phyloP scores from a whole-genome alignment of 2,329 filamentous ascomycete species.

The Pleomassaria siparia region DNA sequence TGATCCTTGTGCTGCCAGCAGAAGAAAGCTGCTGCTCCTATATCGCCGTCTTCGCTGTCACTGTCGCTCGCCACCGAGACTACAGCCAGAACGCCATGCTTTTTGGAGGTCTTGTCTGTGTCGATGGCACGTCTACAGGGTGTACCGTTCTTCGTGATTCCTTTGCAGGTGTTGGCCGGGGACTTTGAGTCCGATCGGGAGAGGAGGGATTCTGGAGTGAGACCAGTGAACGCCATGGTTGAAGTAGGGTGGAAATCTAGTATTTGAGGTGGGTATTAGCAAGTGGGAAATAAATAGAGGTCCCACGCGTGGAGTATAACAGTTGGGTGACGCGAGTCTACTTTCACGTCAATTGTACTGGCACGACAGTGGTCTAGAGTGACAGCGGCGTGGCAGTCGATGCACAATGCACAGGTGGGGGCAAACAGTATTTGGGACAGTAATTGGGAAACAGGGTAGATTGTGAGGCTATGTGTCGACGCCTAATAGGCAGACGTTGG shows the following conservation, averaged over 20 bases:
- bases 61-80: conserved; percentile 37
- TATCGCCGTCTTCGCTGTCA: conserved; percentile 54
- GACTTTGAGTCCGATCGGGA: conserved; percentile 82
- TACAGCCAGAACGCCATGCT: conserved; percentile 46
- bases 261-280: conserved; percentile 3
- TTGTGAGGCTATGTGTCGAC: conserved; percentile 17
- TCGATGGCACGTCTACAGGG: conserved; percentile 76
- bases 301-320: neutral
- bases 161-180: conserved; percentile 80
- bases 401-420: neutral
- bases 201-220: conserved; percentile 78
- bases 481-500: conserved; percentile 11
- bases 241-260: neutral
- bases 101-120: conserved; percentile 43
- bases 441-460: neutral
- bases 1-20: conserved; percentile 98
- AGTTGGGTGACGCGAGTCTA: neutral
- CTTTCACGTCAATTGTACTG: neutral
- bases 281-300: neutral
- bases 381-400: conserved; percentile 4
- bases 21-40: conserved; percentile 65
- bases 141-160: conserved; percentile 78
- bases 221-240: conserved; percentile 34
- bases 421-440: no score
- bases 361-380: no score